Conservation (phyloP, 208 protist genomes). For the Spongospora subterranea region DNA sequence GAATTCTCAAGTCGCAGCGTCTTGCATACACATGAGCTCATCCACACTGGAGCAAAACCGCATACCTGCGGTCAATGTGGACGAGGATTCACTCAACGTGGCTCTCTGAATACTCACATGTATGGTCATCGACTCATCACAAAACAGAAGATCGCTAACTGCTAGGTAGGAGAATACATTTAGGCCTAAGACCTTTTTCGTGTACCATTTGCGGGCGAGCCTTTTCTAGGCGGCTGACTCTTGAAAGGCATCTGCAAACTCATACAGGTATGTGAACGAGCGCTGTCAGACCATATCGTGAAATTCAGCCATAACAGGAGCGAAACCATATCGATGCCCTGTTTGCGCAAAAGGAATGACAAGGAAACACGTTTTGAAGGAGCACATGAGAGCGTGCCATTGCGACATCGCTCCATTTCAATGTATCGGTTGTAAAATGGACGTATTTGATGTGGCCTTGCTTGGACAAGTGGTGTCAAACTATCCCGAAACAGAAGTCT, state of each 20-base stretch:
- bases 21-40: background rate
- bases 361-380: background rate
- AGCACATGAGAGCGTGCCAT: background rate
- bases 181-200: background rate
- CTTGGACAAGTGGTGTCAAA: background rate
- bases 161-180: background rate
- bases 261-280: background rate
- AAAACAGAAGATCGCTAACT: background rate
- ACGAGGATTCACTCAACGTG: background rate
- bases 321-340: background rate
- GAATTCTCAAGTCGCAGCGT: background rate
- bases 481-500: background rate
- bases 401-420: background rate
- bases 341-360: background rate
- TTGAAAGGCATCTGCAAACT: background rate
- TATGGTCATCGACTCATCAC: background rate
- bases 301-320: background rate
- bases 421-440: background rate
- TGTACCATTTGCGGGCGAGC: too few relatives aligned
- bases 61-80: background rate
- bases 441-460: background rate
- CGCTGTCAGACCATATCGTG: background rate
- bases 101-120: background rate
- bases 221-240: background rate
- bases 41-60: background rate